Evolutionary conservation across 2,329 filamentous ascomycete species (phyloP), one percentile per base, ranked within the genome.

Genomic region (Pseudovirgaria hyperparasitica): DNA sequence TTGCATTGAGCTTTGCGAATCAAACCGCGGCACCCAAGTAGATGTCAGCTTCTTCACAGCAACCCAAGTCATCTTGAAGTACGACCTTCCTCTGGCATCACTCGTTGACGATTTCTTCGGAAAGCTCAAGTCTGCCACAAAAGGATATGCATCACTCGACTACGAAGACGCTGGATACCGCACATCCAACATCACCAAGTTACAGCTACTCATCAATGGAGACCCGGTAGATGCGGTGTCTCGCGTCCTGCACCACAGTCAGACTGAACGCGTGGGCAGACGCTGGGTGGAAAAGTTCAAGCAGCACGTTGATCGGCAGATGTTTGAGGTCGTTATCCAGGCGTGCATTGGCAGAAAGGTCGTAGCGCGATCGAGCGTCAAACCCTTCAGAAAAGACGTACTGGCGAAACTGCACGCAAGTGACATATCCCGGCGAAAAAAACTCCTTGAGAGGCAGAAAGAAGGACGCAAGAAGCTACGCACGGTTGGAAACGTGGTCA

Each of bases 91-190:
- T 0, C 67, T 93, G 1, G 75, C 85, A 2, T 82, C 93, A 28
- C 65, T 98, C 4, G 90, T 98, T 1, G 90, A 96, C 42, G 90
- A 98, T 54, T 78, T 98, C 48, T 98, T 98, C 51, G 90, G 90
- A 27, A 94, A 92, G 55, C 65, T 98, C 28, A 98, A 98, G 54
- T 82, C 85, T 19, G 70, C 74, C 0, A 94, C 86, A 28, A 94
- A 93, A 52, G 90, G 90, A 8, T 98, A 98, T 43, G 90, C 90
- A 0, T 90, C 81, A 19, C 69, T 98, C 5, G 90, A 98, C 53
- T 98, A 98, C 50, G 90, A 98, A 57, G 90, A 98, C 42, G 79
- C 85, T 1, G 87, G 82, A 1, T 98, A 85, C 71, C 73, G 78
- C 13, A 60, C 70, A 33, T 82, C 79, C 45, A 74, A 75, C 35